A percentile compares a stretch with the other conserved stretches of the same genome.
Conservation (phyloP, 2,329 filamentous ascomycete genomes). For the Endoconidiophora laricicola region DNA sequence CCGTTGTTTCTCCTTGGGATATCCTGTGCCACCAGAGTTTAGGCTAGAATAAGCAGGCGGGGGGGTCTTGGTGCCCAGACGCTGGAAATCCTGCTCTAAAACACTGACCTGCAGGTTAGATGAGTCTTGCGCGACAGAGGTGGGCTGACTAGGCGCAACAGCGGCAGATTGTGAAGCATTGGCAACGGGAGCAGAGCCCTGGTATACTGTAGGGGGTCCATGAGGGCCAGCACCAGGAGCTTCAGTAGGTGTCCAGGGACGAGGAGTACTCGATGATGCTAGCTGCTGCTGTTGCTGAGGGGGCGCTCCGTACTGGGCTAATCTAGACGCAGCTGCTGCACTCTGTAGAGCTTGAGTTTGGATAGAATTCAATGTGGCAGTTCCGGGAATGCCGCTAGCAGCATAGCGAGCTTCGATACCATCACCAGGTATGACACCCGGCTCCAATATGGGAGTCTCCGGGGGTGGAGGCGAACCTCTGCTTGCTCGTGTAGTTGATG, state of each 20-base stretch:
- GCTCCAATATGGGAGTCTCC: slow-evolving; percentile 71
- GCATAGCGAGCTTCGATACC: slow-evolving; percentile 87
- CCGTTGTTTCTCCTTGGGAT: slow-evolving; percentile 64
- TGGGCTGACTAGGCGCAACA: slow-evolving; percentile 1
- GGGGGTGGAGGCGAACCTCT: slow-evolving; percentile 88
- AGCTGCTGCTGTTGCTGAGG: slow-evolving; percentile 17
- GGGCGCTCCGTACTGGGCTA: slow-evolving; percentile 55
- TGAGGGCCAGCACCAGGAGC: slow-evolving; percentile 71
- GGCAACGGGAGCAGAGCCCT: slow-evolving; percentile 43
- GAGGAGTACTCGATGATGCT: slow-evolving; percentile 21
- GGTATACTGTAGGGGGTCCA: slow-evolving; percentile 80
- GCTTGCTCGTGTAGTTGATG: slow-evolving; percentile 79
- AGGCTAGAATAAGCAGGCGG: slow-evolving; percentile 92
- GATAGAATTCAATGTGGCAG: slow-evolving; percentile 63
- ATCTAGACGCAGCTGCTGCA: slow-evolving; percentile 63
- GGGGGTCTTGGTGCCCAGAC: slow-evolving; percentile 66
- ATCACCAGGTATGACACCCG: slow-evolving; percentile 51
- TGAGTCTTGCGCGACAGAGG: slow-evolving; percentile 4
- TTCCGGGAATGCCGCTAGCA: slow-evolving; percentile 75
- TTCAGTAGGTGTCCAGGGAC: slow-evolving; percentile 94
- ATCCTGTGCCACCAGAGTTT: slow-evolving; percentile 35
- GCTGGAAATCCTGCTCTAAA: slow-evolving; percentile 73
- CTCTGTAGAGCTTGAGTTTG: slow-evolving; percentile 35
- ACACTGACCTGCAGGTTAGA: slow-evolving; percentile 43
- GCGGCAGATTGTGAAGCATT: slow-evolving; percentile 12